These are phyloP conservation scores for Phytophthora fragariaefolia DNA, from an alignment of 352 stramenopile genomes.

Conservation along the genomic window DNA sequence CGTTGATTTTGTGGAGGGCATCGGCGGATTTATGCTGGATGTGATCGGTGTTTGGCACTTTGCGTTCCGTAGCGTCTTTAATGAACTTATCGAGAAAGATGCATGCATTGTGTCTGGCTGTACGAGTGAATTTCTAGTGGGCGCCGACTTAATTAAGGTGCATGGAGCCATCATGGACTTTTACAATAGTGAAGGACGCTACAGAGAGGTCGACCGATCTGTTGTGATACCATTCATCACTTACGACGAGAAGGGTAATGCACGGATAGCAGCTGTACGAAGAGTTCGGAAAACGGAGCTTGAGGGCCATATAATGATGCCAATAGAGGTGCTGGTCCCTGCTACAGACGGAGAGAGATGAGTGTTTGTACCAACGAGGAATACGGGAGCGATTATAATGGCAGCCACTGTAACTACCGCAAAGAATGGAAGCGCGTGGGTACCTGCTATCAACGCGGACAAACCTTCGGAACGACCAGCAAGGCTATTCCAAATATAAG, in stretches of 20 bases:
- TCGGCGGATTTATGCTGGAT: no score
- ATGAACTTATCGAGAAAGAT: neutral
- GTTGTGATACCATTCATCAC: neutral
- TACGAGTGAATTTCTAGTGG: neutral
- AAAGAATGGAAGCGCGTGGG: neutral
- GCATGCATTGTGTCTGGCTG: neutral
- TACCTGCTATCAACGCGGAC: no score
- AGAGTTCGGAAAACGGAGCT: neutral
- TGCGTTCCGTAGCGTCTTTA: neutral
- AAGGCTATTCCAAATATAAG: no score
- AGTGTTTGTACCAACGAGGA: neutral
- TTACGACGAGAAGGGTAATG: neutral
- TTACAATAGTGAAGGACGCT: neutral
- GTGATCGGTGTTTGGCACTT: no score
- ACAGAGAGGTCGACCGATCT: neutral
- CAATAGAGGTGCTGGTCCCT: neutral
- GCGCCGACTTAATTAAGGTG: neutral
- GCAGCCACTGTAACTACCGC: neutral
- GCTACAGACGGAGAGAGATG: neutral
- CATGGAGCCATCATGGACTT: neutral
- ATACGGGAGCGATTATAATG: neutral
- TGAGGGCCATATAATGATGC: neutral
- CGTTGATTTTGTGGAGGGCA: no score
- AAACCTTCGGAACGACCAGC: no score
- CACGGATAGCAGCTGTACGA: neutral